Evolutionary conservation across 2,329 filamentous ascomycete species (phyloP).

Genomic region (Westerdykella aurantiaca): DNA sequence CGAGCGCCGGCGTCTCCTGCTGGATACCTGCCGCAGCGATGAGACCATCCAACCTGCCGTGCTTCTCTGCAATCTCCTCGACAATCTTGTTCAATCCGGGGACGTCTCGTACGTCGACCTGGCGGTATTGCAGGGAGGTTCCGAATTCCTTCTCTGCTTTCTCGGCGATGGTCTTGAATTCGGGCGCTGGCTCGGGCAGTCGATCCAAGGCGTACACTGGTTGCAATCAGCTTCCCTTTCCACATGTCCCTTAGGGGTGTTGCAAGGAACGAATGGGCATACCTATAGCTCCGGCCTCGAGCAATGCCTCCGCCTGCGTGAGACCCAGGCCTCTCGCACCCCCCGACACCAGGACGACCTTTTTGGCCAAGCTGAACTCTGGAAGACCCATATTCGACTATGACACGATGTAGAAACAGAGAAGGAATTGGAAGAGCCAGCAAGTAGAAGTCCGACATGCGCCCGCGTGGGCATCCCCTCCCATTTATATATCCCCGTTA

Average conservation of each 20-base stretch:
- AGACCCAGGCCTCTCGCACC: constrained; percentile 68
- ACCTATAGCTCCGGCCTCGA: constrained; percentile 69
- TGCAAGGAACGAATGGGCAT: constrained; percentile 1
- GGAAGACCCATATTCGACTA: constrained; percentile 43
- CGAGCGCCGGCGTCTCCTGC: constrained; percentile 75
- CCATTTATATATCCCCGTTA: too few species aligned
- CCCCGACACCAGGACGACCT: constrained; percentile 65
- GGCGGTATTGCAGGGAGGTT: constrained; percentile 65
- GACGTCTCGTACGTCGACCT: constrained; percentile 73
- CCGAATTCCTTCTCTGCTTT: constrained; percentile 60
- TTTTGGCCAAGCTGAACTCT: constrained; percentile 70
- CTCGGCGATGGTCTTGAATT: constrained; percentile 61
- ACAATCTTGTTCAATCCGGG: constrained; percentile 61
- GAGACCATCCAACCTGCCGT: constrained; percentile 72
- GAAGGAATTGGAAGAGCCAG: not conserved
- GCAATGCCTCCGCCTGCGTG: constrained; percentile 64
- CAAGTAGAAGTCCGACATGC: not conserved
- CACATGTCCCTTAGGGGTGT: not conserved
- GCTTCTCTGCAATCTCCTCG: constrained; percentile 60
- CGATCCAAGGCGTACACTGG: constrained; percentile 62
- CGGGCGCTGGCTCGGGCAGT: constrained; percentile 52
- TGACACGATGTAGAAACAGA: not conserved
- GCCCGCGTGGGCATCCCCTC: too few species aligned
- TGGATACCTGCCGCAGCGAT: constrained; percentile 72
- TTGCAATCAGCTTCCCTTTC: not conserved